Evolutionary conservation across 768 basidiomycete species (phyloP), one percentile per base, ranked within the genome.

Genomic region (Melanogaster broomeanus): DNA sequence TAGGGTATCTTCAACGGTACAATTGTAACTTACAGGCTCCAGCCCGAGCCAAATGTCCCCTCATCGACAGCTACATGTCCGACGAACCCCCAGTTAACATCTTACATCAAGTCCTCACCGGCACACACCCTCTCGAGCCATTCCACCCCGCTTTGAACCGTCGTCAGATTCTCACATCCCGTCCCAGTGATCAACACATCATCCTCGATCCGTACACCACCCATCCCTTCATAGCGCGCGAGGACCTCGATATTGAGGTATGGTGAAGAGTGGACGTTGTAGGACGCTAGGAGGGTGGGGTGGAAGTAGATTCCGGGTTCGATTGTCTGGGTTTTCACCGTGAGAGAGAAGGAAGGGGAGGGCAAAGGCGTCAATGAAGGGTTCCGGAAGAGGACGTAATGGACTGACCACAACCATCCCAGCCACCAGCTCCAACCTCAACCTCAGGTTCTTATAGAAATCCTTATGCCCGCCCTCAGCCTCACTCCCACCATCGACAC

Each of bases 131-230:
- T 77, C 67, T 98, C 96, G 8, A 98, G 62, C 84, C 90, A 93
- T 3, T 78, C 83, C 4, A 87, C 79, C 50, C 91, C 92, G 65
- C 93, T 93, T 49, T 75, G 80, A 10, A 92, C 89, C 7, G 85
- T 88, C 0, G 96, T 97, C 55, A 97, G 62, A 70, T 94, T 96
- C 73, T 93, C 85, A 59, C 78, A 82, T 7, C 90, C 90, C 12
- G 77, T 75, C 51, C 76, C 68, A 10, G 84, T 92, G 55, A 99
- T 84, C 7, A 90, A 69, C 4, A 98, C 80, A 25, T 89, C 93
- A 66, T 98, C 96, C 68, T 98, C 96, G 56, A 98, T 95, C 45
- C 95, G 74, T 2, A 98, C 88, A 0, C 95, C 96, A 13, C 96
- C 96, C 21, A 98, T 90, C 30, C 73, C 70, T 61, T 90, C 85